phyloP scores from a whole-genome alignment of 257 asterid species.

The Nicotiana tomentosiformis region DNA sequence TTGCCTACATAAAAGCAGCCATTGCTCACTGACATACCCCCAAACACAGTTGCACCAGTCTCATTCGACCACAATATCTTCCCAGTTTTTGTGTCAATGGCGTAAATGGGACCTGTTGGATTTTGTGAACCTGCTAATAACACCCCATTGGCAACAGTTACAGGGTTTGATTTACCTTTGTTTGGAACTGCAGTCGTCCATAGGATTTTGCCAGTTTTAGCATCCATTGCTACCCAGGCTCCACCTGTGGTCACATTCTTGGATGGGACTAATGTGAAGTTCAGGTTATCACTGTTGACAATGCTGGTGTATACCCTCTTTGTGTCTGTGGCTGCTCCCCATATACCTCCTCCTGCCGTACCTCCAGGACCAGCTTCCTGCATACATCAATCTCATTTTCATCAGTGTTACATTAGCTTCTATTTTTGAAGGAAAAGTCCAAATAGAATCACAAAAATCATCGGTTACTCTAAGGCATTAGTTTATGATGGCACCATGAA shows the following conservation, averaged over 20 bases:
- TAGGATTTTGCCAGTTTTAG: constrained; percentile 30
- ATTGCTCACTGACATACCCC: constrained; percentile 47
- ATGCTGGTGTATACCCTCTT: constrained; percentile 42
- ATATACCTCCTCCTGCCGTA: constrained; percentile 37
- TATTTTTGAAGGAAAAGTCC: neutral
- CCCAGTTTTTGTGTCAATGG: constrained; percentile 30
- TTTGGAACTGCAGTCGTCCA: constrained; percentile 54
- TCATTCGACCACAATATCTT: constrained; percentile 42
- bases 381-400: neutral
- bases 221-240: constrained; percentile 54
- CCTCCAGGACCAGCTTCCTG: constrained; percentile 57
- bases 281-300: constrained; percentile 17
- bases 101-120: constrained; percentile 38
- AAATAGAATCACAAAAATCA: too few relatives aligned
- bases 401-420: neutral
- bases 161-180: constrained; percentile 34
- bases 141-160: constrained; percentile 41
- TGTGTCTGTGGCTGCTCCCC: constrained; percentile 53
- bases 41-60: constrained; percentile 39
- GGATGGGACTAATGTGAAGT: constrained; percentile 36
- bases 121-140: constrained; percentile 40
- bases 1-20: constrained; percentile 49
- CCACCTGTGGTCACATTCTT: constrained; percentile 33
- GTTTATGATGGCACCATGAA: too few relatives aligned
- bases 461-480: too few relatives aligned